Percentiles rank a stretch among this genome's conserved stretches.
Conservation (phyloP, 208 protist genomes). For the Porcisia hertigi region DNA sequence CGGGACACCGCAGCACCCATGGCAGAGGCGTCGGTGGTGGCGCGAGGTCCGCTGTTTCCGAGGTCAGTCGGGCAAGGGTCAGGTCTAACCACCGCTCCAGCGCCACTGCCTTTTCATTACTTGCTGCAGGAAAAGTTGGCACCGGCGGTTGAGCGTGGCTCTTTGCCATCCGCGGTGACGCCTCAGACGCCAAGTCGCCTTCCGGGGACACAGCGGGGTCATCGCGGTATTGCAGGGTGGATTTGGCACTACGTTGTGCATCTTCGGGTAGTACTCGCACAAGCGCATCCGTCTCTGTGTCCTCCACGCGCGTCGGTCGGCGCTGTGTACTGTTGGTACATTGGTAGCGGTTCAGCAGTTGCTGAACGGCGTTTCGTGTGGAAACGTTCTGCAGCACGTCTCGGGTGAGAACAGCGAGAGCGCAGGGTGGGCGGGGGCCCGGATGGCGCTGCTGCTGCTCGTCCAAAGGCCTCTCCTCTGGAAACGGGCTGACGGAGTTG, state of each 20-base stretch:
- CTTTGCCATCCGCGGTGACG: not conserved
- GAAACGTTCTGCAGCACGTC: slow-evolving; percentile 22
- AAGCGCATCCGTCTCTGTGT: slow-evolving; percentile 16
- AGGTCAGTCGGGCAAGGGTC: not conserved
- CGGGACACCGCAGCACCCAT: not conserved
- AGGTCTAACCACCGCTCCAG: not conserved
- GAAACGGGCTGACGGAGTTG: not conserved
- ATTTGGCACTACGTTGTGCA: not conserved
- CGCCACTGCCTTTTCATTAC: not conserved
- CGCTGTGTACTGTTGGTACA: not conserved
- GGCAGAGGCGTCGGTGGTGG: slow-evolving; percentile 9
- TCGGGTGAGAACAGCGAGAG: slow-evolving; percentile 5
- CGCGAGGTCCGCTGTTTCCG: not conserved
- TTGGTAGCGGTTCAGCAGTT: slow-evolving; percentile 13
- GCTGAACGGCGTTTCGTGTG: slow-evolving; percentile 16
- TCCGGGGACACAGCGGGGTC: not conserved
- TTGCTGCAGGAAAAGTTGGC: not conserved
- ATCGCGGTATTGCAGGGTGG: not conserved
- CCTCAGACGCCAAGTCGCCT: not conserved
- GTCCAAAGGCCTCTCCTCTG: not conserved
- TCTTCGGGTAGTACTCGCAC: slow-evolving; percentile 12
- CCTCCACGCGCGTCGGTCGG: not conserved
- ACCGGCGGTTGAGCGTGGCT: not conserved
- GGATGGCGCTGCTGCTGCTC: not conserved
- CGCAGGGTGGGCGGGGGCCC: not conserved